phyloP scores from a whole-genome alignment of 352 stramenopile species.

The Phytophthora nicotianae region DNA sequence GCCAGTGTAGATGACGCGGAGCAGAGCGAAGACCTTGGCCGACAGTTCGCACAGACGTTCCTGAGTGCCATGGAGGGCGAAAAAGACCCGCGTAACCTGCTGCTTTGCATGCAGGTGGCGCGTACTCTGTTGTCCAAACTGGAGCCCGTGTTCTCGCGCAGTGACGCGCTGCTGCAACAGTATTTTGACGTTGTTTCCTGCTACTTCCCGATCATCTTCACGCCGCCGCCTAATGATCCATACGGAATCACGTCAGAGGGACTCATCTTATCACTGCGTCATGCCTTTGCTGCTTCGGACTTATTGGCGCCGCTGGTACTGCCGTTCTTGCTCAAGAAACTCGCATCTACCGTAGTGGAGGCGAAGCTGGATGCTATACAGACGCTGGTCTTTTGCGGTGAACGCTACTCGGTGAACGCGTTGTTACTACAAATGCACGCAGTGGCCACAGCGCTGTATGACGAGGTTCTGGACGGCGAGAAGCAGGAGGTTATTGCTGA shows the following conservation, averaged over 20 bases:
- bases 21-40: constrained; percentile 45
- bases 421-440: constrained; percentile 72
- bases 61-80: constrained; percentile 88
- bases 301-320: constrained; percentile 80
- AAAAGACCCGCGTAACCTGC: constrained; percentile 89
- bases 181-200: constrained; percentile 92
- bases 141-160: constrained; percentile 61
- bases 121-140: constrained; percentile 64
- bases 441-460: constrained; percentile 73
- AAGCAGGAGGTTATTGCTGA: constrained; percentile 81
- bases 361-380: constrained; percentile 83
- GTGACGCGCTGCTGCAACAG: constrained; percentile 75
- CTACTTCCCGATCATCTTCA: constrained; percentile 94
- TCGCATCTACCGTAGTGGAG: constrained; percentile 75
- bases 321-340: constrained; percentile 90
- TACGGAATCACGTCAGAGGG: constrained; percentile 91
- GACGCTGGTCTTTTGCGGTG: constrained; percentile 84
- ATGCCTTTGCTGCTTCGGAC: constrained; percentile 80
- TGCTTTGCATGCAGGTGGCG: constrained; percentile 81
- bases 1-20: constrained; percentile 28
- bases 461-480: constrained; percentile 85
- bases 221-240: constrained; percentile 88
- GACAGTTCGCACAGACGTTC: constrained; percentile 74
- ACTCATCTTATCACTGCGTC: constrained; percentile 78
- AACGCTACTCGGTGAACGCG: constrained; percentile 82